These are phyloP conservation scores for Heimioporus sp. DNA, from an alignment of 768 basidiomycete genomes.

Conservation along the genomic window DNA sequence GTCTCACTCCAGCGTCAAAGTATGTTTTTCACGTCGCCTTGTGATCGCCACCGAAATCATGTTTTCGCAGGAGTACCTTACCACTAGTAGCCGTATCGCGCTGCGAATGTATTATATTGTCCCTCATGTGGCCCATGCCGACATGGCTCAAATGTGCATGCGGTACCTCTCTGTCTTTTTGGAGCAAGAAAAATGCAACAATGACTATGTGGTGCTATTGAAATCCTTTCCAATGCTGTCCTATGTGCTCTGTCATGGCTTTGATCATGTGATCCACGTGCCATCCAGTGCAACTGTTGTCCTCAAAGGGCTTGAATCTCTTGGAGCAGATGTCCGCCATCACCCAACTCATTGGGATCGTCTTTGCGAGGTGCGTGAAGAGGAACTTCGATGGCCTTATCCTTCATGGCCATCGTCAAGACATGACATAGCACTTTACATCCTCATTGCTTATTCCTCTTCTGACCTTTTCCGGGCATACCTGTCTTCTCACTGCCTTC, in stretches of 20 bases:
- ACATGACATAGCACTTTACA: neutral
- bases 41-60: too few relatives aligned
- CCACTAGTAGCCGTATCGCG: neutral
- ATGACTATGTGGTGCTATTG: too few relatives aligned
- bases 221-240: neutral
- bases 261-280: slow-evolving; percentile 1
- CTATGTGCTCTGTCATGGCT: neutral
- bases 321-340: neutral
- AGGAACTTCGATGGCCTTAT: neutral
- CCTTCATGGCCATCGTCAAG: slow-evolving; percentile 1
- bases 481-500: neutral
- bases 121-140: neutral
- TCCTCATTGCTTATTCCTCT: slow-evolving; percentile 2
- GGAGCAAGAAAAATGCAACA: neutral
- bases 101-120: neutral
- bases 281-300: neutral
- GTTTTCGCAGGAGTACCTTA: slow-evolving; percentile 2
- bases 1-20: slow-evolving; percentile 3
- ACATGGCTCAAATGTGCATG: neutral
- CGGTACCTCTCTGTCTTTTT: neutral
- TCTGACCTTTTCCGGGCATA: neutral
- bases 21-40: neutral
- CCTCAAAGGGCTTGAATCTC: neutral
- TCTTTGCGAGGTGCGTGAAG: too few relatives aligned
- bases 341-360: slow-evolving; percentile 4